Evolutionary conservation across 1,139 yeast genomes (phyloP).

Genomic region (Hanseniaspora uvarum): DNA sequence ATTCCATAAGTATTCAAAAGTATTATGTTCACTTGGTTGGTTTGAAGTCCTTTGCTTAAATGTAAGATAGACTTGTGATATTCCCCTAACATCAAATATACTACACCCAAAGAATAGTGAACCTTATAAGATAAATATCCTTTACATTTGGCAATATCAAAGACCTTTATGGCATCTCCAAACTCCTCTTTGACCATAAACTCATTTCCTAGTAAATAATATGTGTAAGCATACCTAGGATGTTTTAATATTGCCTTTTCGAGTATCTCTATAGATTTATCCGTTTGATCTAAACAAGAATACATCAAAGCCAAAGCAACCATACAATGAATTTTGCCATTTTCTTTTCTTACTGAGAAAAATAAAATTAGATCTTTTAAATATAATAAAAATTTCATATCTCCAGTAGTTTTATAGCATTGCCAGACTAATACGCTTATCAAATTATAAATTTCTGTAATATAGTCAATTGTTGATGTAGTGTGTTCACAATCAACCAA

Average conservation of each 20-base stretch:
- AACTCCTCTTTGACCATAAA: constrained; percentile 78
- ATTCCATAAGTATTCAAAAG: constrained; percentile 89
- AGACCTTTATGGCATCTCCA: constrained; percentile 78
- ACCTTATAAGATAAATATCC: constrained; percentile 52
- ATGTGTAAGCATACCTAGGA: constrained; percentile 74
- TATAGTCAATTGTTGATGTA: not conserved
- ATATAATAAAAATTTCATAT: constrained; percentile 3
- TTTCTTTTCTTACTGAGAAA: not conserved
- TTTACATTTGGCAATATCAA: constrained; percentile 54
- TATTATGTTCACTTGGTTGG: constrained; percentile 84
- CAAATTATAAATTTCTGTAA: not conserved
- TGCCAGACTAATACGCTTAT: constrained; percentile 8
- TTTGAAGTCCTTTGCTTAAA: constrained; percentile 75
- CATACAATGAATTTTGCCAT: not conserved
- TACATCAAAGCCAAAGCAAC: constrained; percentile 11
- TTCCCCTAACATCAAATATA: constrained; percentile 77
- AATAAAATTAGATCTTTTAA: not conserved
- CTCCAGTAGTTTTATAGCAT: constrained; percentile 12
- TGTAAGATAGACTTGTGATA: constrained; percentile 75
- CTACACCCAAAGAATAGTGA: constrained; percentile 93
- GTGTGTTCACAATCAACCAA: not conserved
- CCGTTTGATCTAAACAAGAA: constrained; percentile 29
- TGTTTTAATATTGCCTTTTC: constrained; percentile 58
- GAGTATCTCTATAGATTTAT: constrained; percentile 25
- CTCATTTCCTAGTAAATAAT: constrained; percentile 91